Percentiles rank a stretch among this genome's conserved stretches.
Evolutionary conservation across 2,329 filamentous ascomycete genomes (phyloP).

Genomic region (Shiraia sp.): DNA sequence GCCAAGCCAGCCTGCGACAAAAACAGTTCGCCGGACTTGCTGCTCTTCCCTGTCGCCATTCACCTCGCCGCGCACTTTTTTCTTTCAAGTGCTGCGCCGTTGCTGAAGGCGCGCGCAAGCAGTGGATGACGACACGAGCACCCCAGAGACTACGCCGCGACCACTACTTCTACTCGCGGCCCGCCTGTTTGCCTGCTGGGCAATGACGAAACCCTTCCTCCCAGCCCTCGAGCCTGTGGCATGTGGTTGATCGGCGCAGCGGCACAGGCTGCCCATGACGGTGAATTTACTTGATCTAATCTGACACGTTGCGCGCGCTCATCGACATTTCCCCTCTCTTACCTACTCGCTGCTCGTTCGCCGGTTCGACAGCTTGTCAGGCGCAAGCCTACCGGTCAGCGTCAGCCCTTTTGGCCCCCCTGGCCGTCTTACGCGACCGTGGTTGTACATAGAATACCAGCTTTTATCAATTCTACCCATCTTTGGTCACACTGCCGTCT

Average conservation of each 20-base stretch:
- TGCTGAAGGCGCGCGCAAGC: slow-evolving; percentile 16
- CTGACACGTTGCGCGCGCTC: slow-evolving; percentile 49
- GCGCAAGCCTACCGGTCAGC: background rate
- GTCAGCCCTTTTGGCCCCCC: background rate
- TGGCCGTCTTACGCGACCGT: background rate
- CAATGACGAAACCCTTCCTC: slow-evolving; percentile 28
- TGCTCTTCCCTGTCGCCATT: slow-evolving; percentile 12
- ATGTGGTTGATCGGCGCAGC: slow-evolving; percentile 30
- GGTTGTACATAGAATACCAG: slow-evolving; percentile 3
- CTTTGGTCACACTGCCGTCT: slow-evolving; percentile 64
- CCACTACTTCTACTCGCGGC: slow-evolving; percentile 9
- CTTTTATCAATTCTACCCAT: slow-evolving; percentile 46
- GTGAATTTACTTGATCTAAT: slow-evolving; percentile 66
- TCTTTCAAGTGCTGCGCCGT: no score
- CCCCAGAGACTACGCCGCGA: slow-evolving; percentile 29
- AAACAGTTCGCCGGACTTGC: slow-evolving; percentile 4
- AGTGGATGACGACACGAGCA: slow-evolving; percentile 44
- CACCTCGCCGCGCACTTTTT: slow-evolving; percentile 4
- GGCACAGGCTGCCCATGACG: slow-evolving; percentile 47
- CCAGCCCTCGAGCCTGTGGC: slow-evolving; percentile 7
- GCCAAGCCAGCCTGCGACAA: slow-evolving; percentile 12
- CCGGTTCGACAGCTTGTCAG: no score
- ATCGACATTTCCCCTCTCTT: no score
- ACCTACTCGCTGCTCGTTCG: no score
- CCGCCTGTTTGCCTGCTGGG: slow-evolving; percentile 8